Conservation (phyloP, 2,329 filamentous ascomycete species). For the Aspergillus sp. region DNA sequence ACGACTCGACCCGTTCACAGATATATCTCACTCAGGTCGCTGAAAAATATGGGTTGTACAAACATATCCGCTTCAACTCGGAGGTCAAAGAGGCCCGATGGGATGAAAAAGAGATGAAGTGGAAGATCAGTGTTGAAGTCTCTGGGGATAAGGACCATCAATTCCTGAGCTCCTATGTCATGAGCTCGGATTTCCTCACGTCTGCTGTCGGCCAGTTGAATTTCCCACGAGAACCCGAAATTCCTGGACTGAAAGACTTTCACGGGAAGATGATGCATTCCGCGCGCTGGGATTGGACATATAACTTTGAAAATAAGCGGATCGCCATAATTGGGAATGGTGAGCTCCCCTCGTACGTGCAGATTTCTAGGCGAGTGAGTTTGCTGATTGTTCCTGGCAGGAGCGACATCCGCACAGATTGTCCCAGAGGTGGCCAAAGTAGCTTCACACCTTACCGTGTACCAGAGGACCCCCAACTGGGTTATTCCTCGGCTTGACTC, state of each 20-base stretch:
- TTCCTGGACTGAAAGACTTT: constrained; percentile 51
- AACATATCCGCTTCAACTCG: constrained; percentile 60
- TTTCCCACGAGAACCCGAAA: constrained; percentile 51
- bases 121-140: constrained; percentile 52
- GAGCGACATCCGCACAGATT: constrained; percentile 60
- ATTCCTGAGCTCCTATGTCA: constrained; percentile 52
- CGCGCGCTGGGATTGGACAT: constrained; percentile 61
- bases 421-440: constrained; percentile 57
- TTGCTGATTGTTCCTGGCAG: constrained; percentile 25
- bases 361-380: neutral
- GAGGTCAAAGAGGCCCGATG: constrained; percentile 54
- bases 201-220: constrained; percentile 62
- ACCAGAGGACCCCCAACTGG: constrained; percentile 62
- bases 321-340: constrained; percentile 61
- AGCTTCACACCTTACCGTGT: constrained; percentile 54
- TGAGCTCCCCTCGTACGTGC: constrained; percentile 18
- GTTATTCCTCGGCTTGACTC: constrained; percentile 55
- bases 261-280: constrained; percentile 57
- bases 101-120: constrained; percentile 54
- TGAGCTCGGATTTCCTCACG: constrained; percentile 57
- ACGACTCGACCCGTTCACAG: neutral
- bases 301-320: constrained; percentile 53
- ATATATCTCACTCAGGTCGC: constrained; percentile 55
- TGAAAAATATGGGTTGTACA: constrained; percentile 55
- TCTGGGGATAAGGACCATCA: constrained; percentile 57